Evolutionary conservation across 306 rosid species (phyloP).

Genomic region (Medicago lupulina): DNA sequence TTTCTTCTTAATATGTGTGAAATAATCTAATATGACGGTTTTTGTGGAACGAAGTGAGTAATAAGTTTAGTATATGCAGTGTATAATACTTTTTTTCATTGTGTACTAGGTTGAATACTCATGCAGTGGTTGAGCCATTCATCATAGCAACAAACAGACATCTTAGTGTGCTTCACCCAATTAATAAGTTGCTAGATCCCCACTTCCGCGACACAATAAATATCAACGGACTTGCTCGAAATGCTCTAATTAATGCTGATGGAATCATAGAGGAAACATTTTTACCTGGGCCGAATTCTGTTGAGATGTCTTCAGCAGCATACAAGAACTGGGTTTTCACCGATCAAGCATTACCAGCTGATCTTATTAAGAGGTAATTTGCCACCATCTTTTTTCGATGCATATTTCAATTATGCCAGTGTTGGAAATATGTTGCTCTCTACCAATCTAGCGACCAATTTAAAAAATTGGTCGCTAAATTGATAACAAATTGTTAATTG

Average conservation of each 20-base stretch:
- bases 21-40: too few species aligned
- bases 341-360: slow-evolving; percentile 50
- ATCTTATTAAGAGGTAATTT: slow-evolving; percentile 49
- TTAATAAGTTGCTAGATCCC: slow-evolving; percentile 46
- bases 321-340: slow-evolving; percentile 51
- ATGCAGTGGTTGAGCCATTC: slow-evolving; percentile 74
- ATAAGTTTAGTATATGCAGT: too few species aligned
- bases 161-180: slow-evolving; percentile 49
- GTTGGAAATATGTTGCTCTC: not conserved
- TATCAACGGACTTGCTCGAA: slow-evolving; percentile 46
- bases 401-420: not conserved
- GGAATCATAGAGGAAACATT: slow-evolving; percentile 49
- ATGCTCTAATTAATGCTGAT: slow-evolving; percentile 37
- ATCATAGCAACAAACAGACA: slow-evolving; percentile 52
- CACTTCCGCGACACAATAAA: slow-evolving; percentile 54
- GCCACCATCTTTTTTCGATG: not conserved
- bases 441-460: too few species aligned
- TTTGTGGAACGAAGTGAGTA: too few species aligned
- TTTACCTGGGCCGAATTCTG: slow-evolving; percentile 37
- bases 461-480: not conserved
- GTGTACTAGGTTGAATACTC: slow-evolving; percentile 68
- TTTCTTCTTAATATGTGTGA: too few species aligned
- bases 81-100: not conserved
- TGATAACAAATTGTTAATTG: too few species aligned
- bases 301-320: slow-evolving; percentile 44